Percentiles rank a stretch among this genome's conserved stretches.
Conservation (phyloP, 1,139 yeast genomes). For the Lodderomyces pseudojiufengensis region DNA sequence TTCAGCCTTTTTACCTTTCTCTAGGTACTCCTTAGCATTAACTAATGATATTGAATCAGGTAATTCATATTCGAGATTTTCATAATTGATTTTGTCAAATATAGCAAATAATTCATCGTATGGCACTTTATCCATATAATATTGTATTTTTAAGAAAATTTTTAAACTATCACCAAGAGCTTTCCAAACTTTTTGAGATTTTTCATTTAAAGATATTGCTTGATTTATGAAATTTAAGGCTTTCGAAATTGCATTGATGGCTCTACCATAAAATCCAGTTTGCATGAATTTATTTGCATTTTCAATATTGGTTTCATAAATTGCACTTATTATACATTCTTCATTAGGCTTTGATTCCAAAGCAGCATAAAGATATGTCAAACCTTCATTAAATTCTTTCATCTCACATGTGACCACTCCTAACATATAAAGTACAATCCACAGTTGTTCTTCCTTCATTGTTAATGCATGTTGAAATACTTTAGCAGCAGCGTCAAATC, state of each 20-base stretch:
- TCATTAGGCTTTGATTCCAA: conserved; percentile 45
- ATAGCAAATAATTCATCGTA: conserved; percentile 34
- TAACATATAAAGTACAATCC: conserved; percentile 64
- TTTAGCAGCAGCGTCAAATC: conserved; percentile 80
- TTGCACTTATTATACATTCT: conserved; percentile 53
- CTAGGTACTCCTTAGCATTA: conserved; percentile 12
- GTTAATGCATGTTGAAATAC: conserved; percentile 68
- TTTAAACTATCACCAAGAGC: conserved; percentile 47
- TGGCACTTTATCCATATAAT: conserved; percentile 42
- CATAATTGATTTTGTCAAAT: conserved; percentile 18
- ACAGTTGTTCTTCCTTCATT: conserved; percentile 35
- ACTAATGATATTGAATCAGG: conserved; percentile 12
- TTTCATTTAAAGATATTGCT: conserved; percentile 33
- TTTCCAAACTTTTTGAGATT: conserved; percentile 54
- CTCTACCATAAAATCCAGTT: conserved; percentile 66
- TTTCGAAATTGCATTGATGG: conserved; percentile 34
- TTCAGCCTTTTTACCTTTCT: conserved; percentile 17
- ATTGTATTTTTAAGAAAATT: conserved; percentile 44
- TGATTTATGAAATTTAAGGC: conserved; percentile 50
- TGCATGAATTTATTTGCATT: conserved; percentile 50
- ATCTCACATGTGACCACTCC: conserved; percentile 56
- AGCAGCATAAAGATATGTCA: conserved; percentile 34
- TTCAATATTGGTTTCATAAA: conserved; percentile 54
- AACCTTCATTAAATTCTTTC: conserved; percentile 37
- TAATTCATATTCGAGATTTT: conserved; percentile 2